phyloP scores from a whole-genome alignment of 2,329 filamentous ascomycete genomes.

The Drechslera avenae region DNA sequence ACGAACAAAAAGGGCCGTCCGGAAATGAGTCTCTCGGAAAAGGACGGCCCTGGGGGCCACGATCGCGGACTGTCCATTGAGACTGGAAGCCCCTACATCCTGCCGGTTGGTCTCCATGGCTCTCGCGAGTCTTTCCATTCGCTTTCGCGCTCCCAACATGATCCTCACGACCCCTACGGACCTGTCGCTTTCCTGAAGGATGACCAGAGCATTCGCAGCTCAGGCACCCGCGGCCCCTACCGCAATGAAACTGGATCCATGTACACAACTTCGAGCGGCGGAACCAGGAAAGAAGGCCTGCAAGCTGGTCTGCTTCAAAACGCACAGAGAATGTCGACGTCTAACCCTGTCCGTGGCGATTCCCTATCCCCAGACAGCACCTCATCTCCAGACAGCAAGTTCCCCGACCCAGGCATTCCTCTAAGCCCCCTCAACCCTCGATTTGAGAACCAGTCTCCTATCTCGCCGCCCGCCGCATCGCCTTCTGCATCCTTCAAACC shows the following conservation, averaged over 20 bases:
- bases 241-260: conserved; percentile 54
- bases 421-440: conserved; percentile 41
- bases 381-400: conserved; percentile 41
- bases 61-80: conserved; percentile 63
- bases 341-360: conserved; percentile 53
- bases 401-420: conserved; percentile 38
- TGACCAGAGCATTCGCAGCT: conserved; percentile 44
- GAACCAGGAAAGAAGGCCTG: conserved; percentile 54
- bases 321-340: conserved; percentile 63
- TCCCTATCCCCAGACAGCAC: conserved; percentile 43
- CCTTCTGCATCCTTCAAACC: conserved; percentile 45
- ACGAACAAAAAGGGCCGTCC: conserved; percentile 44
- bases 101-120: conserved; percentile 78
- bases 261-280: conserved; percentile 57
- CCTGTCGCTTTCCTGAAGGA: conserved; percentile 63
- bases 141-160: conserved; percentile 74
- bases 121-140: conserved; percentile 88
- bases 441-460: conserved; percentile 18
- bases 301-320: conserved; percentile 59
- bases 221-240: conserved; percentile 24
- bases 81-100: conserved; percentile 83
- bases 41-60: conserved; percentile 42
- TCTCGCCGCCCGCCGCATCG: conserved; percentile 15
- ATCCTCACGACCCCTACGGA: conserved; percentile 84
- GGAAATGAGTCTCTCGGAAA: conserved; percentile 65